These are phyloP conservation scores for Sporisorium sorghi DNA, from an alignment of 1,284 basidiomycete species.

Conservation along the genomic window DNA sequence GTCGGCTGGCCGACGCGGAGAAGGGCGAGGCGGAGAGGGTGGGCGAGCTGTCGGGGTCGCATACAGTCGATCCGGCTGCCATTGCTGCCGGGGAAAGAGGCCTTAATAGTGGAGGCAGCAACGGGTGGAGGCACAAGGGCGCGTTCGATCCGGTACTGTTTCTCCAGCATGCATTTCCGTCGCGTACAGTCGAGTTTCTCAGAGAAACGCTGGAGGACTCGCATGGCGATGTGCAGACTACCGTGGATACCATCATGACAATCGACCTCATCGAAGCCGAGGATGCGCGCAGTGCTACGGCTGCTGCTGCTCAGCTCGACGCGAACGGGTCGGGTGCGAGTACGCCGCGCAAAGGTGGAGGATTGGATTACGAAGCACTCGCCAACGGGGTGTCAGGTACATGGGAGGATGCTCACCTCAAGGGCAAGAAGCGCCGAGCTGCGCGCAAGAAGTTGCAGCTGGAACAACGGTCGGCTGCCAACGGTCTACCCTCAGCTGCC, in stretches of 20 bases:
- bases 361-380: constrained; percentile 55
- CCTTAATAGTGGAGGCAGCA: constrained; percentile 5
- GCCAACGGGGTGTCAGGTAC: constrained; percentile 19
- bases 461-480: constrained; percentile 23
- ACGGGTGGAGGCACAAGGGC: constrained; percentile 5
- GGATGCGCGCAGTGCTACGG: constrained; percentile 33
- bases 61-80: constrained; percentile 16
- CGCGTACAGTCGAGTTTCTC: constrained; percentile 50
- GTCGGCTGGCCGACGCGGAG: constrained; percentile 9
- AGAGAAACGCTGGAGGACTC: constrained; percentile 44
- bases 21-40: constrained; percentile 7
- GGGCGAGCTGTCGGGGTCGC: constrained; percentile 22
- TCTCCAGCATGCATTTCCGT: constrained; percentile 54
- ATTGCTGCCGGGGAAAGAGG: constrained; percentile 3
- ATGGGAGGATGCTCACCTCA: constrained; percentile 18
- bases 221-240: constrained; percentile 48
- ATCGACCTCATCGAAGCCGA: constrained; percentile 58
- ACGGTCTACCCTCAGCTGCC: background rate
- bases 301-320: constrained; percentile 9
- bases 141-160: constrained; percentile 46
- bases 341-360: constrained; percentile 12
- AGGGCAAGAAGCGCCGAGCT: constrained; percentile 50
- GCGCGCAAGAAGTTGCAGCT: constrained; percentile 38
- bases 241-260: constrained; percentile 58
- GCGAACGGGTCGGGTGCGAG: background rate